phyloP scores from a whole-genome alignment of 75 land plant genomes.

The Picea glauca region DNA sequence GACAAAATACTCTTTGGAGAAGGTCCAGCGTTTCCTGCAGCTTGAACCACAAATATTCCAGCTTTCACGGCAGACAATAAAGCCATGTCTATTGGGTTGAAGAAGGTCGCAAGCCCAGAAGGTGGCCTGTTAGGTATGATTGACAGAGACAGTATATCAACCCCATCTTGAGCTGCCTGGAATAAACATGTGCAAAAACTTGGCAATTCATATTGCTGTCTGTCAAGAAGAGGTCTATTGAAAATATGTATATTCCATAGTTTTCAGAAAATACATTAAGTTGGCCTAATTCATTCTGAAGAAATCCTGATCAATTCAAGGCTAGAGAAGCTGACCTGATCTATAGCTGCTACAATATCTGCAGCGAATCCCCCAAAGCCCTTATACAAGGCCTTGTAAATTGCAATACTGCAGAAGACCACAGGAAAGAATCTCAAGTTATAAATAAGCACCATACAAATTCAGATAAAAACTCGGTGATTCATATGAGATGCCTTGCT shows the following conservation, averaged over 20 bases:
- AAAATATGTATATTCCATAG: not conserved
- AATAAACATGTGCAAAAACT: not conserved
- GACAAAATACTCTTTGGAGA: conserved; percentile 73
- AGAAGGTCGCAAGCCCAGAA: conserved; percentile 76
- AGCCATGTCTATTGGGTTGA: conserved; percentile 89
- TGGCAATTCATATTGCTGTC: not conserved
- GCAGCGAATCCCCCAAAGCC: conserved; percentile 86
- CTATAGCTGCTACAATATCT: conserved; percentile 93
- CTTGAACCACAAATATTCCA: conserved; percentile 94
- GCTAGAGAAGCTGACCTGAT: conserved; percentile 52
- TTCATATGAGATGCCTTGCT: too few species aligned
- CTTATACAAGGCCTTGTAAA: conserved; percentile 85
- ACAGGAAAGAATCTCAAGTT: not conserved
- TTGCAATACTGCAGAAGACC: conserved; percentile 56
- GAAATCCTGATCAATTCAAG: not conserved
- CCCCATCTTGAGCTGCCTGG: conserved; percentile 96
- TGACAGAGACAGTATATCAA: conserved; percentile 83
- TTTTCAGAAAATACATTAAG: not conserved
- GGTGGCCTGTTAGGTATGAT: conserved; percentile 88
- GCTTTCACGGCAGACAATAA: conserved; percentile 79
- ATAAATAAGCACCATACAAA: not conserved
- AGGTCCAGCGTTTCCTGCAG: conserved; percentile 96
- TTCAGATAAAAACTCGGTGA: too few species aligned
- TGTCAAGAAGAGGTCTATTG: not conserved
- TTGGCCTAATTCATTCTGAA: not conserved